Evolutionary conservation across 2,329 filamentous ascomycete species (phyloP).

Genomic region (Talaromyces sp.): DNA sequence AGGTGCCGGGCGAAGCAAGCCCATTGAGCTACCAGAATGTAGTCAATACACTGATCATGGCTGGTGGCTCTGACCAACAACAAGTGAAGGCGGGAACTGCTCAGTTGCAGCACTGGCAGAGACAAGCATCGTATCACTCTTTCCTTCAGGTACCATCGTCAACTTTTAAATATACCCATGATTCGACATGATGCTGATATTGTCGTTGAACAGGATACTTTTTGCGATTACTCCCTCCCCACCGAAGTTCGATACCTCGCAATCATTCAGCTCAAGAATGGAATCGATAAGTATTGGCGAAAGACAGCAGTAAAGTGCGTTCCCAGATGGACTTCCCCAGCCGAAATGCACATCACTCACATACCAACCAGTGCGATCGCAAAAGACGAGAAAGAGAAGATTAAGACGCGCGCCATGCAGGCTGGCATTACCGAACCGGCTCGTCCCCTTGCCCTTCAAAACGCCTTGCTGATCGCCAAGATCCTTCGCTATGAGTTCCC

Average conservation of each 20-base stretch:
- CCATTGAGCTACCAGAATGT: constrained; percentile 68
- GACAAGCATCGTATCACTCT: constrained; percentile 66
- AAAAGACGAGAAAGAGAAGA: constrained; percentile 73
- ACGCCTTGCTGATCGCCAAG: constrained; percentile 84
- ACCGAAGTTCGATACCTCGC: constrained; percentile 82
- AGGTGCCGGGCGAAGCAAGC: constrained; percentile 79
- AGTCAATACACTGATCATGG: constrained; percentile 64
- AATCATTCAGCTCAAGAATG: constrained; percentile 94
- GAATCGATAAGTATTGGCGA: constrained; percentile 93
- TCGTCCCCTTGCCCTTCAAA: constrained; percentile 77
- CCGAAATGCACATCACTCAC: constrained; percentile 19
- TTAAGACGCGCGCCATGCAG: constrained; percentile 74
- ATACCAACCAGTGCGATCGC: constrained; percentile 54
- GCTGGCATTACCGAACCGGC: constrained; percentile 78
- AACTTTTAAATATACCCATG: background rate
- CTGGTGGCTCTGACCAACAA: constrained; percentile 65
- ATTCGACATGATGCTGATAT: background rate
- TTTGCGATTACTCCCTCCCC: constrained; percentile 76
- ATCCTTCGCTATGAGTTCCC: constrained; percentile 89
- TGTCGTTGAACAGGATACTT: constrained; percentile 63
- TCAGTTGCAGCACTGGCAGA: constrained; percentile 74
- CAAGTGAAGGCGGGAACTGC: constrained; percentile 67
- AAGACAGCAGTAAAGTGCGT: constrained; percentile 69
- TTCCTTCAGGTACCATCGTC: constrained; percentile 63
- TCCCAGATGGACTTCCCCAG: background rate